Conservation (phyloP, 1,284 basidiomycete species). For the Apiotrichum montevideense region DNA sequence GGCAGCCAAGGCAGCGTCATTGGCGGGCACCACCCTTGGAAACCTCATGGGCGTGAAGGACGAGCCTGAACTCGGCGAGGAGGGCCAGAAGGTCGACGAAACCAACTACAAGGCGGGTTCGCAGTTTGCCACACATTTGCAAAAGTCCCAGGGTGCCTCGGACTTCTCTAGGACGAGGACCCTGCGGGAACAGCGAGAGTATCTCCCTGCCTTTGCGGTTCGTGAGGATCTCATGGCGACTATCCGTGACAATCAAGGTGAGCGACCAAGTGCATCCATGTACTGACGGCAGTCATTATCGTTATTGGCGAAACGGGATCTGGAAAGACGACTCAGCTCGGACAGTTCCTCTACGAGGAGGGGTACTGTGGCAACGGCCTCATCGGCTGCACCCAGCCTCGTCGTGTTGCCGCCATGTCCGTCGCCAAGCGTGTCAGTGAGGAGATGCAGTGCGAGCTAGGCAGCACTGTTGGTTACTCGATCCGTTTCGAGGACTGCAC, state of each 20-base stretch:
- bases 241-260: slow-evolving; percentile 92
- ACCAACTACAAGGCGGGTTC: slow-evolving; percentile 86
- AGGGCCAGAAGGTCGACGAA: slow-evolving; percentile 58
- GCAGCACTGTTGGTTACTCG: slow-evolving; percentile 84
- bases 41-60: slow-evolving; percentile 98
- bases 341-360: slow-evolving; percentile 91
- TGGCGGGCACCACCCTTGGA: slow-evolving; percentile 87
- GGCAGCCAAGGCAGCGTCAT: slow-evolving; percentile 85
- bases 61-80: slow-evolving; percentile 57
- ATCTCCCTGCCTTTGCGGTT: slow-evolving; percentile 94
- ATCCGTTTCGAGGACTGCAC: slow-evolving; percentile 99
- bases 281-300: slow-evolving; percentile 60
- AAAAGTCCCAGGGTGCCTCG: slow-evolving; percentile 69
- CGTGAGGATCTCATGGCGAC: slow-evolving; percentile 86
- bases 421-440: slow-evolving; percentile 98
- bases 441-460: slow-evolving; percentile 80
- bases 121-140: slow-evolving; percentile 89
- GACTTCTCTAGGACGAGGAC: slow-evolving; percentile 76
- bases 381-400: slow-evolving; percentile 91
- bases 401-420: slow-evolving; percentile 97
- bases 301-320: slow-evolving; percentile 95
- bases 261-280: slow-evolving; percentile 12
- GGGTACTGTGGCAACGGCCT: slow-evolving; percentile 84
- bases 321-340: slow-evolving; percentile 88
- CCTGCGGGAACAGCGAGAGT: slow-evolving; percentile 91